Percentiles rank a stretch among this genome's conserved stretches.
These are phyloP conservation scores for Kalmusia sp. DNA, from an alignment of 2,329 filamentous ascomycete genomes.

Conservation along the genomic window DNA sequence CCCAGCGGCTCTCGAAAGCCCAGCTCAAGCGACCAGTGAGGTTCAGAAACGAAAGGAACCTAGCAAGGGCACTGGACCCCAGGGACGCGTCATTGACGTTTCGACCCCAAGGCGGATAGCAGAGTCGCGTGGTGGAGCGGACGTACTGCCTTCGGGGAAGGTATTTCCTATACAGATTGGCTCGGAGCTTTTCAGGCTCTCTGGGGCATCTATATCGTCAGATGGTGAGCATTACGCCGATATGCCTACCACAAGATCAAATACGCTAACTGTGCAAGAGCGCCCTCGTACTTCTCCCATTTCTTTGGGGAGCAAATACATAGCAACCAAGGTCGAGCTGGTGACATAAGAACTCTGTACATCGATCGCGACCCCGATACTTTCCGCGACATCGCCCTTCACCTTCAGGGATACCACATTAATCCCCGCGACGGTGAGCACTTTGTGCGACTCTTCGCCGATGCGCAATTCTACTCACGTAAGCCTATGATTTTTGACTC, in stretches of 20 bases:
- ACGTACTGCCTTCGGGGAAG: conserved; percentile 71
- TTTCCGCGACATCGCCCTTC: conserved; percentile 86
- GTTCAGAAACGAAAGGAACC: conserved; percentile 31
- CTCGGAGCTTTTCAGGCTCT: conserved; percentile 71
- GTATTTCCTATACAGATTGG: conserved; percentile 77
- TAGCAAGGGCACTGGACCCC: conserved; percentile 41
- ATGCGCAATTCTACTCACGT: conserved; percentile 94
- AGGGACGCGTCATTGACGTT: conserved; percentile 42
- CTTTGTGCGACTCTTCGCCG: conserved; percentile 91
- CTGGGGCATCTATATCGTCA: conserved; percentile 73
- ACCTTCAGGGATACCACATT: conserved; percentile 90
- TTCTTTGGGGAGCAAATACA: conserved; percentile 88
- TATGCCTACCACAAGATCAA: background rate
- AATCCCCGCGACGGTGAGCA: conserved; percentile 81
- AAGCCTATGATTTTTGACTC: conserved; percentile 40
- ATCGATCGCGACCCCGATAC: conserved; percentile 92
- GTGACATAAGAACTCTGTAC: conserved; percentile 79
- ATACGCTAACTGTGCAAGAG: conserved; percentile 66
- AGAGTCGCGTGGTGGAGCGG: conserved; percentile 30
- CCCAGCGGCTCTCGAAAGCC: conserved; percentile 21
- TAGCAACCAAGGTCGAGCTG: conserved; percentile 65
- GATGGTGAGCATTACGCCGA: conserved; percentile 64
- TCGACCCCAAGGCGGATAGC: conserved; percentile 38
- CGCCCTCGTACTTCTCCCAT: conserved; percentile 94
- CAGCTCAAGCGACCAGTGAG: conserved; percentile 24